Base-by-base conservation (phyloP, 2,329 filamentous ascomycete genomes). In the Pseudocercospora fijiensis region DNA sequence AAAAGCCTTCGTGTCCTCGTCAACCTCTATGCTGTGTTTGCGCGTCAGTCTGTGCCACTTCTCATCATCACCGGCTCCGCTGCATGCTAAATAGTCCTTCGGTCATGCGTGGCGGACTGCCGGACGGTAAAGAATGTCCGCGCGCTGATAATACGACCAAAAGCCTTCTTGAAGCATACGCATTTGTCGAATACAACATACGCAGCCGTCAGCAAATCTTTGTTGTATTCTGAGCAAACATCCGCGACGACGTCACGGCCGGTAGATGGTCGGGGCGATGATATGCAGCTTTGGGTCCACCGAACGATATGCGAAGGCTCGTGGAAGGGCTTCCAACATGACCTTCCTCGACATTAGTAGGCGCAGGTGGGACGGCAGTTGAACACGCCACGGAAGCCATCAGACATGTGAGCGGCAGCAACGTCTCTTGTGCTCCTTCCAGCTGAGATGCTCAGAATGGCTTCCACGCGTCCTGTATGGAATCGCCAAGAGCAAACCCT, bases 341-440 rank as follows among this genome's bases (percentile, higher is more conserved):
- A n/a, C 33, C 6, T 37, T 37, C 33, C 33, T 37, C 33, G 33
- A 37, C 33, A 37, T 11, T 37, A 37, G 33, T 37, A 37, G 33
- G 13, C 33, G n/a, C 33, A 37, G 33, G 33, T 37, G 33, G 33
- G 30, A 33, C 30, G 10, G 49, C 22, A 16, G 10, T 53, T 53
- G 49, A 13, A 27, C 53, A 28, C 53, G 53, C 53, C 53, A 33
- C 24, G 37, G 53, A 57, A 13, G 53, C 53, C 22, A 28, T 37
- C 53, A 57, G 53, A 28, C 53, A 22, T 37, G 8, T 28, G 53
- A 20, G 18, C 53, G 37, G 28, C 28, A 33, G 53, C 20, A 57
- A 33, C 33, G 28, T 28, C 20, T 37, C 28, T 18, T 57, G 18
- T 57, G 11, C 24, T 22, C 24, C 27, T 22, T 4, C 9, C n/a